These are phyloP conservation scores for Phaeomoniella chlamydospora DNA, from an alignment of 2,329 filamentous ascomycete species.

Conservation along the genomic window DNA sequence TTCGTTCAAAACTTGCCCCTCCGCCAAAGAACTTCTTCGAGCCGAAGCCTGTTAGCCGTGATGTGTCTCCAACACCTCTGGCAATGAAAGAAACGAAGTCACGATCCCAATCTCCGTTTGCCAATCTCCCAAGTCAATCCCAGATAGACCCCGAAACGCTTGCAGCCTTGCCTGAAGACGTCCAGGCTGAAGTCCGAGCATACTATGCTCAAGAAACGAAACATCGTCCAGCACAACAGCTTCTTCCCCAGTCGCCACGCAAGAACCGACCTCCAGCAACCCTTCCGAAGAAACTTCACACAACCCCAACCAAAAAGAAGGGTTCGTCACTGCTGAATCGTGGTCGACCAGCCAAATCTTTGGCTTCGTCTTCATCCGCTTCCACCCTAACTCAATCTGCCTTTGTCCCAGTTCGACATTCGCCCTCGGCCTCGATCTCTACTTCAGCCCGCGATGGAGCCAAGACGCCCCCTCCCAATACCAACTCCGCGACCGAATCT, in stretches of 20 bases:
- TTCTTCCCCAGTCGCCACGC: slow-evolving; percentile 35
- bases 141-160: slow-evolving; percentile 79
- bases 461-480: slow-evolving; percentile 5
- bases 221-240: slow-evolving; percentile 29
- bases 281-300: slow-evolving; percentile 24
- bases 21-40: slow-evolving; percentile 27
- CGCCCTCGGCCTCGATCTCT: slow-evolving; percentile 2
- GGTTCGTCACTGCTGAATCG: slow-evolving; percentile 22
- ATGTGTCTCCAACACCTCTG: slow-evolving; percentile 7
- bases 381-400: slow-evolving; percentile 59
- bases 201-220: slow-evolving; percentile 42
- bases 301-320: slow-evolving; percentile 52
- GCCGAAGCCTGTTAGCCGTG: slow-evolving; percentile 2
- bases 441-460: neutral
- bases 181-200: slow-evolving; percentile 69
- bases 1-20: slow-evolving; percentile 58
- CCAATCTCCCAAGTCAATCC: slow-evolving; percentile 45
- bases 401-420: slow-evolving; percentile 35
- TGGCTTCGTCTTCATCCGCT: slow-evolving; percentile 37
- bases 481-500: slow-evolving; percentile 12
- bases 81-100: slow-evolving; percentile 12
- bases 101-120: slow-evolving; percentile 18
- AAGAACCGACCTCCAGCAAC: slow-evolving; percentile 20
- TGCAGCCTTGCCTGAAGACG: slow-evolving; percentile 66
- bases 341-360: slow-evolving; percentile 34